Conservation (phyloP, 148 eudicot genomes). For the Vaccinium myrtillus region DNA sequence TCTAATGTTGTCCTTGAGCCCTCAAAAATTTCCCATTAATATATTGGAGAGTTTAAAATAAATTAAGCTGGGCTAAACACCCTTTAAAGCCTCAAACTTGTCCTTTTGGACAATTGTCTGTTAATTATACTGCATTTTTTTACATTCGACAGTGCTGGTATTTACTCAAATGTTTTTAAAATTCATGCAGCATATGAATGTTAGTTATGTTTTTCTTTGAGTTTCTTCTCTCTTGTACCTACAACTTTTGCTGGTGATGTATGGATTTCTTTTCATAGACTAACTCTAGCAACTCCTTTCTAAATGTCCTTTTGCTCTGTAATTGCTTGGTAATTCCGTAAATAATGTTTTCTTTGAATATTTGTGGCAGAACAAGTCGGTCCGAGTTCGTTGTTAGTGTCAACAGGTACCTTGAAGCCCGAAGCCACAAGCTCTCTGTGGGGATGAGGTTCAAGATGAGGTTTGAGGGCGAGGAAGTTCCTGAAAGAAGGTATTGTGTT, state of each 20-base stretch:
- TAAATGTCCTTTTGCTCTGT: not conserved
- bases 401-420: constrained; percentile 89
- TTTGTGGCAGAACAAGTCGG: constrained; percentile 71
- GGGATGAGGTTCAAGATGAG: constrained; percentile 98
- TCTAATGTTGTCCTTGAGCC: too few species aligned
- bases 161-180: not conserved
- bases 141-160: not conserved
- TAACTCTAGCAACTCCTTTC: not conserved
- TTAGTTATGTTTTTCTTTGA: not conserved
- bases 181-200: not conserved
- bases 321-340: constrained; percentile 1
- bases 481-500: constrained; percentile 76
- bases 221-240: not conserved
- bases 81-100: too few species aligned
- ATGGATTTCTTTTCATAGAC: not conserved
- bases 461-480: constrained; percentile 94
- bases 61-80: too few species aligned
- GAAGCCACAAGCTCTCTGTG: constrained; percentile 67
- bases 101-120: too few species aligned
- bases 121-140: not conserved
- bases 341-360: constrained; percentile 6
- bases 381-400: constrained; percentile 86
- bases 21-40: too few species aligned
- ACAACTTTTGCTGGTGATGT: not conserved
- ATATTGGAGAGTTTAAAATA: too few species aligned